phyloP scores from a whole-genome alignment of 2,329 filamentous ascomycete genomes.

The Microdochium nivale region DNA sequence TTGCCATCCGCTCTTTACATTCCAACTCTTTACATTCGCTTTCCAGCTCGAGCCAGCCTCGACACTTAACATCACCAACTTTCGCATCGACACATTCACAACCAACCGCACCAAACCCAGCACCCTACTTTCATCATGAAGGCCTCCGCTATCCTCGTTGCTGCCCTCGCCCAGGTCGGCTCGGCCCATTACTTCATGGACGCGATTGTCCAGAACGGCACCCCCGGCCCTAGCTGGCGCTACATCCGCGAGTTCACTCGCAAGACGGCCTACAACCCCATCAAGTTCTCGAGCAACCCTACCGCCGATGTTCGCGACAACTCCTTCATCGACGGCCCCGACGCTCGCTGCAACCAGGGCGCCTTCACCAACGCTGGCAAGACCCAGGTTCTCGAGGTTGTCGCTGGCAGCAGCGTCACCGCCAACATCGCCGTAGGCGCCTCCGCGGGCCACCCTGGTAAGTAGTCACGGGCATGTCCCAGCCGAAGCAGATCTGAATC shows the following conservation, averaged over 20 bases:
- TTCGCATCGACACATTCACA: not conserved
- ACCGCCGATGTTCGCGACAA: slow-evolving; percentile 12
- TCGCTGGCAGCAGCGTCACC: slow-evolving; percentile 1
- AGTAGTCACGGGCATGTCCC: too few species aligned
- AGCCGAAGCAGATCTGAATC: too few species aligned
- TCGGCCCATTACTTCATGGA: slow-evolving; percentile 22
- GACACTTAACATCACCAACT: not conserved
- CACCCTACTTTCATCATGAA: slow-evolving; percentile 8
- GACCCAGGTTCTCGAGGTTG: slow-evolving; percentile 1
- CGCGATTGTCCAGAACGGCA: slow-evolving; percentile 12
- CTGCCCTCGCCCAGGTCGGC: slow-evolving; percentile 11
- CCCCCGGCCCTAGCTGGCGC: slow-evolving; percentile 6
- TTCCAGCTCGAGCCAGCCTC: not conserved
- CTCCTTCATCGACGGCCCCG: slow-evolving; percentile 11
- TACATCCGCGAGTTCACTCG: slow-evolving; percentile 18
- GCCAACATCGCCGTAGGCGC: slow-evolving; percentile 2
- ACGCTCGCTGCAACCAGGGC: slow-evolving; percentile 20
- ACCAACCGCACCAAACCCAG: not conserved
- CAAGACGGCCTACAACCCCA: slow-evolving; percentile 14
- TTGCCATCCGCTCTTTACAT: not conserved
- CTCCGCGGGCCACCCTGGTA: slow-evolving; percentile 3
- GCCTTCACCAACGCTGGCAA: slow-evolving; percentile 9
- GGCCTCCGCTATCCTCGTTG: slow-evolving; percentile 7
- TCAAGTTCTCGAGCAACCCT: slow-evolving; percentile 18
- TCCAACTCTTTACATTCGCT: not conserved